Percentiles rank a stretch among this genome's conserved stretches.
phyloP scores from a whole-genome alignment of 2,329 filamentous ascomycete species.

The Ceratocystis ficicola region DNA sequence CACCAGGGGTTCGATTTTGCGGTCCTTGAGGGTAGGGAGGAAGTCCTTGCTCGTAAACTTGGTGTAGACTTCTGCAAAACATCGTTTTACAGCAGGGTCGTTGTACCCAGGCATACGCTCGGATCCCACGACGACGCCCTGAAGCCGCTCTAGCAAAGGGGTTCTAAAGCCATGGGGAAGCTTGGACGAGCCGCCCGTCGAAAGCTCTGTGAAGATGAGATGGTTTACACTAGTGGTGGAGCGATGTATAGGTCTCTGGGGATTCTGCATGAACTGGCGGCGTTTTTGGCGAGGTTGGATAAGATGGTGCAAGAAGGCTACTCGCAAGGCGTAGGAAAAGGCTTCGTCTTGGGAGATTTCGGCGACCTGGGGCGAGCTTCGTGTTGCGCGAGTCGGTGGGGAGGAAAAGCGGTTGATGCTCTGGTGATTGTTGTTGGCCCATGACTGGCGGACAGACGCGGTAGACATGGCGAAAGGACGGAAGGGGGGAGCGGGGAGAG shows the following conservation, averaged over 20 bases:
- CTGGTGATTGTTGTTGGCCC: conserved; percentile 18
- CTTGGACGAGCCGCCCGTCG: conserved; percentile 34
- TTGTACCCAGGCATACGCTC: conserved; percentile 81
- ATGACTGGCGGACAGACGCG: conserved; percentile 20
- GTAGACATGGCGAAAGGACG: conserved; percentile 20
- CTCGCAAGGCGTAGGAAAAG: conserved; percentile 79
- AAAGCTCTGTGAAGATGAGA: conserved; percentile 20
- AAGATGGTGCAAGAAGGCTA: conserved; percentile 84
- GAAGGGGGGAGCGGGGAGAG: too few relatives aligned
- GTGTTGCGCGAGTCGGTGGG: conserved; percentile 23
- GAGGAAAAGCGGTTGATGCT: conserved; percentile 23
- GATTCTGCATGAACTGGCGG: conserved; percentile 66
- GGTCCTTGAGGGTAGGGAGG: conserved; percentile 82
- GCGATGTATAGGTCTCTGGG: conserved; percentile 41
- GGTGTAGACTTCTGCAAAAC: conserved; percentile 88
- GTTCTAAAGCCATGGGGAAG: conserved; percentile 44
- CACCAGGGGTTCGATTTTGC: conserved; percentile 81
- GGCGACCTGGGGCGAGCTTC: conserved; percentile 27
- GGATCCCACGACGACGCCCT: conserved; percentile 65
- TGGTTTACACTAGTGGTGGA: conserved; percentile 54
- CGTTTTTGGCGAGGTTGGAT: conserved; percentile 82
- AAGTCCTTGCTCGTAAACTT: conserved; percentile 82
- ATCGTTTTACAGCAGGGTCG: conserved; percentile 81
- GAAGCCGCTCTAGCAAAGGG: conserved; percentile 57
- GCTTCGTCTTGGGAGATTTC: conserved; percentile 62